A percentile compares a stretch with the other conserved stretches of the same genome.
These are phyloP conservation scores for Arthrobotrys entomopaga DNA, from an alignment of 2,329 filamentous ascomycete genomes.

Conservation along the genomic window DNA sequence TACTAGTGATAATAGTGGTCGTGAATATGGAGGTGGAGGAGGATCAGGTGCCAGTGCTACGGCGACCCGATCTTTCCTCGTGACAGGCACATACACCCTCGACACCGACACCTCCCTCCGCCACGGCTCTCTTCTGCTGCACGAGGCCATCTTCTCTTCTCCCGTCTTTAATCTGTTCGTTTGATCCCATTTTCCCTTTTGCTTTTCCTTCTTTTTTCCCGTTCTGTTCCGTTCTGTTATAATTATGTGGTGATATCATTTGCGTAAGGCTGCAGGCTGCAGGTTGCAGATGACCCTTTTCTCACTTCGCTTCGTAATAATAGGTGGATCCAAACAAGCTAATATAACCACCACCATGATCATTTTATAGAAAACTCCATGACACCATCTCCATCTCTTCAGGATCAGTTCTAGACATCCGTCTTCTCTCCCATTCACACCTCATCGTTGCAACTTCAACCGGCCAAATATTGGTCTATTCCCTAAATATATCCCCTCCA, in stretches of 20 bases:
- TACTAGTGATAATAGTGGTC: conserved; percentile 6
- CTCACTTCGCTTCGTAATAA: neutral
- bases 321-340: too few relatives aligned
- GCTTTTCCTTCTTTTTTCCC: neutral
- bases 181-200: conserved; percentile 16
- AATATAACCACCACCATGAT: too few relatives aligned
- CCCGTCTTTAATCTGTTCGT: conserved; percentile 41
- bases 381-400: conserved; percentile 24
- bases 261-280: conserved; percentile 44
- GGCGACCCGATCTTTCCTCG: conserved; percentile 38
- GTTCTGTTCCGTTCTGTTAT: neutral
- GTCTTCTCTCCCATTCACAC: conserved; percentile 19
- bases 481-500: neutral
- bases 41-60: conserved; percentile 46
- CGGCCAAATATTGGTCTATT: conserved; percentile 33
- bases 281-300: conserved; percentile 48
- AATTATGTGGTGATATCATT: neutral
- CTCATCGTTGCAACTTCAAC: conserved; percentile 41
- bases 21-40: conserved; percentile 11
- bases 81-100: conserved; percentile 55
- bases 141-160: conserved; percentile 29
- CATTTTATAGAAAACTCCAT: neutral
- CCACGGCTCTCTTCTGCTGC: conserved; percentile 41
- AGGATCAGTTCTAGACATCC: conserved; percentile 48
- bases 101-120: conserved; percentile 48